Evolutionary conservation across 129 eudicot species (phyloP).

Genomic region (Kitagawia praeruptora): DNA sequence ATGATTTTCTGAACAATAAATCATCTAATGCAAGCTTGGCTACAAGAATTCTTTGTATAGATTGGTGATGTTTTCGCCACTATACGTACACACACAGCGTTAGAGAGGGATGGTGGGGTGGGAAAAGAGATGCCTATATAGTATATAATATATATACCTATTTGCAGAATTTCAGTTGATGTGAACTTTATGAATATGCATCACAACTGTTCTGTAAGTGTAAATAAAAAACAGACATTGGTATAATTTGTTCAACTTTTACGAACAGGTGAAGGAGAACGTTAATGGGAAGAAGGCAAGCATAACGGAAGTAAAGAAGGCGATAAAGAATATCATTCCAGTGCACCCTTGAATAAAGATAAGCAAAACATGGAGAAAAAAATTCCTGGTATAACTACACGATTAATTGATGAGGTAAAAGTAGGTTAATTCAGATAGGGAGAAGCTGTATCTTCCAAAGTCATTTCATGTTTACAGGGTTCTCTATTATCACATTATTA

Average conservation of each 20-base stretch:
- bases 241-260: background rate
- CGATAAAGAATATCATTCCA: conserved; percentile 44
- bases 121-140: too few species aligned
- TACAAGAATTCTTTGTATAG: too few species aligned
- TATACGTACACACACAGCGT: too few species aligned
- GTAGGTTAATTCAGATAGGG: background rate
- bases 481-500: too few species aligned
- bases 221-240: background rate
- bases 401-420: background rate
- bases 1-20: too few species aligned
- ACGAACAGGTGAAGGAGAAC: conserved; percentile 52
- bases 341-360: background rate
- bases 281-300: conserved; percentile 47
- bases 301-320: conserved; percentile 68
- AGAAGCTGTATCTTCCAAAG: background rate
- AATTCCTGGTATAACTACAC: background rate
- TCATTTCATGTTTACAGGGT: background rate
- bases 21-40: too few species aligned
- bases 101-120: too few species aligned
- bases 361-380: background rate
- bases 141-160: too few species aligned
- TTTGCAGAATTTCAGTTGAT: background rate
- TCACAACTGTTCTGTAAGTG: background rate
- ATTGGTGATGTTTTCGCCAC: too few species aligned
- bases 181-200: background rate